Conservation (phyloP, 1,139 yeast species). For the Saccharomyces hybrid region DNA sequence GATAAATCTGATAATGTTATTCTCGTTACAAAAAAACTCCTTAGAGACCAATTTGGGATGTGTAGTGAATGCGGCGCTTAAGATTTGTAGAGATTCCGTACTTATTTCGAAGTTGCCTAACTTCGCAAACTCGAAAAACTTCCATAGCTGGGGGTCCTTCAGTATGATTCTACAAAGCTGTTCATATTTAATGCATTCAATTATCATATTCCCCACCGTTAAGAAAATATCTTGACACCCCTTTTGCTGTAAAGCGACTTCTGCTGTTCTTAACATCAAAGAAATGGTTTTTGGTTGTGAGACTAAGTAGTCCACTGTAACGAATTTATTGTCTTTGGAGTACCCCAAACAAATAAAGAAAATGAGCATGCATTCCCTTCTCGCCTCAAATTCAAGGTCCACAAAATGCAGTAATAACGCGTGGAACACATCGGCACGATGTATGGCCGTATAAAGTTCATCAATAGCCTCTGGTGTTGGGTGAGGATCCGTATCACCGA, state of each 20-base stretch:
- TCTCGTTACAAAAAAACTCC: constrained; percentile 50
- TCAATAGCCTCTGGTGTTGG: constrained; percentile 76
- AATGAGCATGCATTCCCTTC: constrained; percentile 71
- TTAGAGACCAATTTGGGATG: constrained; percentile 59
- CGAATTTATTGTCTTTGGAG: constrained; percentile 67
- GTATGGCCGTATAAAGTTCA: constrained; percentile 35
- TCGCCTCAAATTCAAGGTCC: constrained; percentile 75
- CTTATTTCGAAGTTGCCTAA: constrained; percentile 79
- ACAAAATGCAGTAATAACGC: constrained; percentile 51
- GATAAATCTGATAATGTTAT: constrained; percentile 51
- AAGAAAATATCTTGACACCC: constrained; percentile 52
- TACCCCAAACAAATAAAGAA: constrained; percentile 75
- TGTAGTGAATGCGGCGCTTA: constrained; percentile 58
- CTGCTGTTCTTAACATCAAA: constrained; percentile 61
- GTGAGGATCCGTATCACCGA: constrained; percentile 62
- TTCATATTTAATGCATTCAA: constrained; percentile 83
- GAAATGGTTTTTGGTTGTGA: constrained; percentile 59
- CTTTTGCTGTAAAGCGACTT: constrained; percentile 36
- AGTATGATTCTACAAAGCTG: constrained; percentile 54
- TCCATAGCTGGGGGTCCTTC: constrained; percentile 62
- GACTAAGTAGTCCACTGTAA: constrained; percentile 79
- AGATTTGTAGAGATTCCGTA: constrained; percentile 78
- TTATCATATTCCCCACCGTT: constrained; percentile 67
- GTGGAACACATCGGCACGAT: constrained; percentile 56
- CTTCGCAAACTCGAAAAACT: constrained; percentile 70